Conservation (phyloP, 257 asterid species). For the Verbena officinalis region DNA sequence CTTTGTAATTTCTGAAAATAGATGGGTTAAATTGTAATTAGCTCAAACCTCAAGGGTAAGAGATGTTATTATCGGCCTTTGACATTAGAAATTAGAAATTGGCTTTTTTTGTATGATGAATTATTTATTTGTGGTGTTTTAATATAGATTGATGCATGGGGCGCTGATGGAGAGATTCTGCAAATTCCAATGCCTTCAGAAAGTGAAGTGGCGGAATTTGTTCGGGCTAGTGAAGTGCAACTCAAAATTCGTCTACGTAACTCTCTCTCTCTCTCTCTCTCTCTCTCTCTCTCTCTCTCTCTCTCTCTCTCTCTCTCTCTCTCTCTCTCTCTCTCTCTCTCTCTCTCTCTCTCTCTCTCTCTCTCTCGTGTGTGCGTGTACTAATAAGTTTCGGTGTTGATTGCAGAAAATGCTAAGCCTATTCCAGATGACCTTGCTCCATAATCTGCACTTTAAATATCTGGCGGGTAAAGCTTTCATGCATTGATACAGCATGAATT, state of each 20-base stretch:
- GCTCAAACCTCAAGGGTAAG: no score
- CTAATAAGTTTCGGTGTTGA: constrained; percentile 11
- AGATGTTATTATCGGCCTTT: no score
- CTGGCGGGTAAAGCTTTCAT: no score
- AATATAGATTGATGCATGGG: constrained; percentile 83
- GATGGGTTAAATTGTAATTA: no score
- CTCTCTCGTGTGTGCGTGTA: no score
- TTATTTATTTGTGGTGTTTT: constrained; percentile 11
- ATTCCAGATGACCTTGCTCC: constrained; percentile 54
- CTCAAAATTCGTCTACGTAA: constrained; percentile 64
- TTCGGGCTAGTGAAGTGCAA: constrained; percentile 56
- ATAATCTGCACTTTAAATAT: no score
- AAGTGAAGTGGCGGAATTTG: constrained; percentile 56
- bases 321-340: background rate
- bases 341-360: background rate
- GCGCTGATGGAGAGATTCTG: constrained; percentile 71
- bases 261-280: constrained; percentile 2
- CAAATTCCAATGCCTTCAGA: constrained; percentile 73
- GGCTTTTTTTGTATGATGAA: no score
- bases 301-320: constrained; percentile 3
- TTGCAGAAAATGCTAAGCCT: constrained; percentile 66
- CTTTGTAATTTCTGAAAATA: no score
- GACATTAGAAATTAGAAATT: no score
- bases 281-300: no score
- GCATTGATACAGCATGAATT: no score